A percentile compares a stretch with the other conserved stretches of the same genome.
Evolutionary conservation across 2,329 filamentous ascomycete species (phyloP).

Genomic region (Ascochyta clinopodiicola): DNA sequence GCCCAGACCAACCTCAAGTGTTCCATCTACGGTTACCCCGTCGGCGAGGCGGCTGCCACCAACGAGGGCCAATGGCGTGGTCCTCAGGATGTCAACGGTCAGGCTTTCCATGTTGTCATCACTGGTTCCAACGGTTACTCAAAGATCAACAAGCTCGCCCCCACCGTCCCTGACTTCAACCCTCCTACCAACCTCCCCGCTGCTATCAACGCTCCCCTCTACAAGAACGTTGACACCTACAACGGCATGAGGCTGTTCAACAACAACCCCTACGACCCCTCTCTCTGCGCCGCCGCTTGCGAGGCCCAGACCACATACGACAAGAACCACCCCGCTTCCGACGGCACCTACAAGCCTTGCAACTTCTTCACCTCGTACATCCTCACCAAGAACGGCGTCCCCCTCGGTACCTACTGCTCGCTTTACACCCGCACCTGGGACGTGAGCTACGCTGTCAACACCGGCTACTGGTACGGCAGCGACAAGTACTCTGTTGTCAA

Average conservation of each 20-base stretch:
- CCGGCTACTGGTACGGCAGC: conserved; percentile 28
- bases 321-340: conserved; percentile 30
- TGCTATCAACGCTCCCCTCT: conserved; percentile 37
- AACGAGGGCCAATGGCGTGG: conserved; percentile 34
- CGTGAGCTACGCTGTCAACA: conserved; percentile 27
- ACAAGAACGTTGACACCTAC: conserved; percentile 31
- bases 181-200: conserved; percentile 23
- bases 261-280: conserved; percentile 35
- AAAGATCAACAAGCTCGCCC: conserved; percentile 20
- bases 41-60: conserved; percentile 23
- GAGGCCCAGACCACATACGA: conserved; percentile 46
- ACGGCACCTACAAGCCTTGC: conserved; percentile 44
- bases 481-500: conserved; percentile 22
- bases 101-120: conserved; percentile 37
- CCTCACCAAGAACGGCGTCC: conserved; percentile 42
- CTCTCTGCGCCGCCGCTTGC: conserved; percentile 45
- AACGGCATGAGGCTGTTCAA: conserved; percentile 40
- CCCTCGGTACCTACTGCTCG: conserved; percentile 48
- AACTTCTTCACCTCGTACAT: conserved; percentile 51
- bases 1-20: conserved; percentile 38
- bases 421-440: conserved; percentile 33
- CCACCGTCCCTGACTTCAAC: conserved; percentile 25
- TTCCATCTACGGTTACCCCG: conserved; percentile 38
- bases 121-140: conserved; percentile 40
- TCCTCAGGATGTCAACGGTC: conserved; percentile 9